Percentiles rank a stretch among this genome's conserved stretches.
Conservation (phyloP, 2,329 filamentous ascomycete species). For the Exophiala xenobiotica region DNA sequence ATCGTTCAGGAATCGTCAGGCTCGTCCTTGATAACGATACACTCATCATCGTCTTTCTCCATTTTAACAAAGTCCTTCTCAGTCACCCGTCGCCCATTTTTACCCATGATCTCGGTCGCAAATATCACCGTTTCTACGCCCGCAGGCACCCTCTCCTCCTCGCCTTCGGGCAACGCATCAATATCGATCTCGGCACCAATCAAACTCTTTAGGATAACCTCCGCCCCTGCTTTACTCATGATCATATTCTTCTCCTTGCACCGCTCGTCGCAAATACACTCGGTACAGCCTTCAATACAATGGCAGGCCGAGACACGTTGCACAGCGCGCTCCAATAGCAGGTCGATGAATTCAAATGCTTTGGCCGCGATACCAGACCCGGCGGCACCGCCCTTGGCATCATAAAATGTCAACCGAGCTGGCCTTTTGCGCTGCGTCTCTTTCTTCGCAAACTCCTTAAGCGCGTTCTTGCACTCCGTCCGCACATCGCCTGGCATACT, state of each 20-base stretch:
- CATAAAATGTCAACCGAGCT: slow-evolving; percentile 88
- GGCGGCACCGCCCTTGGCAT: slow-evolving; percentile 81
- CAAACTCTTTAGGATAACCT: slow-evolving; percentile 75
- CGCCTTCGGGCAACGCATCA: slow-evolving; percentile 82
- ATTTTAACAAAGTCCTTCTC: slow-evolving; percentile 30
- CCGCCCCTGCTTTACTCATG: slow-evolving; percentile 86
- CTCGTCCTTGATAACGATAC: slow-evolving; percentile 32
- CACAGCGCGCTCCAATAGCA: slow-evolving; percentile 73
- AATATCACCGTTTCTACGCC: slow-evolving; percentile 80
- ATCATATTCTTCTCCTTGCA: slow-evolving; percentile 87
- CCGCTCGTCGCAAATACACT: slow-evolving; percentile 81
- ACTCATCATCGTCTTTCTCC: slow-evolving; percentile 29
- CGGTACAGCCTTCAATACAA: slow-evolving; percentile 78
- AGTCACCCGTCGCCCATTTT: slow-evolving; percentile 32
- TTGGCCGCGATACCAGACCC: slow-evolving; percentile 88
- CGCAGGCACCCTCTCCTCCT: slow-evolving; percentile 62
- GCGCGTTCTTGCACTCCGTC: slow-evolving; percentile 86
- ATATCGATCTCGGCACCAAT: slow-evolving; percentile 76
- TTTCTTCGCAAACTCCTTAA: slow-evolving; percentile 78
- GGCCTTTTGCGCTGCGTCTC: slow-evolving; percentile 68
- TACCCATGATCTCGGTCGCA: slow-evolving; percentile 62
- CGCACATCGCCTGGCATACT: slow-evolving; percentile 86
- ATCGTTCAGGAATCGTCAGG: slow-evolving; percentile 27
- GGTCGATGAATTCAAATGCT: slow-evolving; percentile 87
- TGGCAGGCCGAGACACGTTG: slow-evolving; percentile 72